Evolutionary conservation across 2,329 filamentous ascomycete species (phyloP).

Genomic region (Pyricularia pennisetigena): DNA sequence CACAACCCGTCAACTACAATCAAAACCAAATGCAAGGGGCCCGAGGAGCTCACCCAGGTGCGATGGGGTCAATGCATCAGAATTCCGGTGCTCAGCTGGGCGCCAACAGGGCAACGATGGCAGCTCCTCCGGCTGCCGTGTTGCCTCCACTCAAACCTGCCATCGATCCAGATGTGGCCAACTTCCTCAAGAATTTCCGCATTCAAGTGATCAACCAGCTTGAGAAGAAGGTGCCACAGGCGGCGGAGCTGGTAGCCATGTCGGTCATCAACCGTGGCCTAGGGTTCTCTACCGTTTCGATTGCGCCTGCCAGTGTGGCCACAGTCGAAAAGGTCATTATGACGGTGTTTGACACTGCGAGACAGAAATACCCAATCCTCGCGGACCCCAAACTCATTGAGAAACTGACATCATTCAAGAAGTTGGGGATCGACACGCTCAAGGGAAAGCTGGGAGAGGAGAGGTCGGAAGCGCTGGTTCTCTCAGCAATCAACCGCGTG

Average conservation of each 20-base stretch:
- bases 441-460: slow-evolving; percentile 27
- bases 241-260: slow-evolving; percentile 36
- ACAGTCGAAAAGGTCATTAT: slow-evolving; percentile 37
- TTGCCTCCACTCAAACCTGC: slow-evolving; percentile 17
- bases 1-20: neutral
- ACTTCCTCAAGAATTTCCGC: slow-evolving; percentile 34
- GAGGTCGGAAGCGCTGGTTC: slow-evolving; percentile 33
- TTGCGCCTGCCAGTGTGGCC: slow-evolving; percentile 27
- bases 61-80: neutral
- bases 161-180: slow-evolving; percentile 32
- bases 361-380: slow-evolving; percentile 15
- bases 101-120: neutral
- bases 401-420: slow-evolving; percentile 34
- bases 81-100: neutral
- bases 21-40: neutral
- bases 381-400: slow-evolving; percentile 27
- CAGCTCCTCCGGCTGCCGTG: neutral
- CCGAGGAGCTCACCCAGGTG: neutral
- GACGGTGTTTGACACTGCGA: slow-evolving; percentile 26
- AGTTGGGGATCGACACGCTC: slow-evolving; percentile 31
- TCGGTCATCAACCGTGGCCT: slow-evolving; percentile 42
- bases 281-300: slow-evolving; percentile 30
- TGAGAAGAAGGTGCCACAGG: slow-evolving; percentile 28
- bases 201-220: slow-evolving; percentile 36
- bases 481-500: slow-evolving; percentile 41